Base-by-base conservation (phyloP, 2,329 filamentous ascomycete species). In the Claviceps lovelessii region DNA sequence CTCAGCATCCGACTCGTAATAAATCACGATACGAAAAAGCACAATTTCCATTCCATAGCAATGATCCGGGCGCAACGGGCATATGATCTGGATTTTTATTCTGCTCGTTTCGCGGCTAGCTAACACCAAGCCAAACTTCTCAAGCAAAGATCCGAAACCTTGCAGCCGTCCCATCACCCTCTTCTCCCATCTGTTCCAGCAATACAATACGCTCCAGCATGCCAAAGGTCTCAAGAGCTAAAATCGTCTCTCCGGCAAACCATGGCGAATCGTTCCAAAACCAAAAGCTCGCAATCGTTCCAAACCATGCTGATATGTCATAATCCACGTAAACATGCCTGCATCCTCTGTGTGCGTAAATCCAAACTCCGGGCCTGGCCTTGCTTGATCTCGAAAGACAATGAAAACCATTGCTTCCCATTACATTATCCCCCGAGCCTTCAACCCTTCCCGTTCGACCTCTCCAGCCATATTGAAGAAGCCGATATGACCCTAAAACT, bases 281-380 rank as follows among this genome's bases (percentile, higher is more conserved):
- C 33, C 17, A 41, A 48, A 56, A 53, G 28, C 11, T 19, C 33
- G 29, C 41, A 46, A 47, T 44, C 47, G 10, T 53, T 53, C 41
- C 23, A 47, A 48, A 33, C 41, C 54, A 51, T 51, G 54, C 54
- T 23, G 17, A 41, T 44, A n/a, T 52, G 35, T 61, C 60, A 56
- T 60, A 44, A 57, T 59, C 53, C 59, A 58, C 56, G 54, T 58
- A 58, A 52, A 54, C 53, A 42, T 54, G 48, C 54, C 56, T 46
- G 41, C 41, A 48, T n/a, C 56, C 53, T 45, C 52, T 54, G 49
- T 53, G 50, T 54, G 49, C 54, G 47, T 55, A 59, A 53, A 63
- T 58, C 61, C 61, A 58, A 63, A 63, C 61, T 62, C 61, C 61
- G 15, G 17, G 47, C 41, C 19, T 47, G 17, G 47, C 41, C 19